phyloP scores from a whole-genome alignment of 306 rosid species.

The Trifolium subterraneum region DNA sequence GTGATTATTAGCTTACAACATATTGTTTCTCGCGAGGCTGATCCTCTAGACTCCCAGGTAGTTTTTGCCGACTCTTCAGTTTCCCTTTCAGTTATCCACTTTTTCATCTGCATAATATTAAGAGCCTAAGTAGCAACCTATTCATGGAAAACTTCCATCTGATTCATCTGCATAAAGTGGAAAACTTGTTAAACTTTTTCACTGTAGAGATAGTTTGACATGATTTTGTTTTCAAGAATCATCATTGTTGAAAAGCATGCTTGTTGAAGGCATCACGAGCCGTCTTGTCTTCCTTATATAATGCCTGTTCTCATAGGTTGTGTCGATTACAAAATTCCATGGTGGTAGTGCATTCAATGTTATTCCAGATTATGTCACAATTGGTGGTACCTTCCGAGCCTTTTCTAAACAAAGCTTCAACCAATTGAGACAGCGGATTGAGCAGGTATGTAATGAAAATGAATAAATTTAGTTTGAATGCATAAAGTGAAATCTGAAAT shows the following conservation, averaged over 20 bases:
- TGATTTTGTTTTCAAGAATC: not conserved
- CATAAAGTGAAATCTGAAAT: conserved; percentile 6
- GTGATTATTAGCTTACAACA: conserved; percentile 85
- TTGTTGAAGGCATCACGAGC: not conserved
- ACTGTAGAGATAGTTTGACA: not conserved
- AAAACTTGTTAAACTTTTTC: not conserved
- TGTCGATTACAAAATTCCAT: conserved; percentile 74
- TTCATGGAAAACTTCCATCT: not conserved
- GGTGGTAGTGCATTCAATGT: conserved; percentile 93
- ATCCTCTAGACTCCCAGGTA: conserved; percentile 84
- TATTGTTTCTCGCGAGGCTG: conserved; percentile 88
- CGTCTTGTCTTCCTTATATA: not conserved
- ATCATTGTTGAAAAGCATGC: too few species aligned
- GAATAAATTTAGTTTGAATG: not conserved
- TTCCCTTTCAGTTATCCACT: too few species aligned
- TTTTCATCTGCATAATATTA: not conserved
- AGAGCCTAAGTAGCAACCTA: not conserved
- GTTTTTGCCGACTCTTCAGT: not conserved
- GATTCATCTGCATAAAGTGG: not conserved
- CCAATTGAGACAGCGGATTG: conserved; percentile 63
- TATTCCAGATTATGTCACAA: conserved; percentile 85
- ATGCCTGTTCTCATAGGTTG: conserved; percentile 57
- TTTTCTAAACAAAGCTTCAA: conserved; percentile 59
- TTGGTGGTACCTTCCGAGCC: conserved; percentile 90
- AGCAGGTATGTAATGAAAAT: conserved; percentile 56